Evolutionary conservation across 768 basidiomycete genomes (phyloP).

Genomic region (Leccinellum luteum): DNA sequence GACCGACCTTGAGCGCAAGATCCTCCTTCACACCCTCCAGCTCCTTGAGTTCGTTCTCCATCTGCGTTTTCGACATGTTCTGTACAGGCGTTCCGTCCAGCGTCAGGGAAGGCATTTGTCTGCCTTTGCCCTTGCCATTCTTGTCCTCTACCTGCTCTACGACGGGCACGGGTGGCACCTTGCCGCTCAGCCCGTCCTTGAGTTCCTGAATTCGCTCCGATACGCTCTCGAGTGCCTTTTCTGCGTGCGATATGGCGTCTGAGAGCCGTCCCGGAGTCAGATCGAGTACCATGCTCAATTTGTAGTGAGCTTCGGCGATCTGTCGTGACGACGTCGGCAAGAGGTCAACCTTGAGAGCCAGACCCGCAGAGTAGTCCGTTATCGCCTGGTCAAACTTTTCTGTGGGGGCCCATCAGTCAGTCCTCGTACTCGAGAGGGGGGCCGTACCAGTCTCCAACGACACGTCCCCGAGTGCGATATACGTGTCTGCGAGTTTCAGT

Average conservation of each 20-base stretch:
- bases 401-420: conserved; percentile 29
- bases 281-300: conserved; percentile 90
- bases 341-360: conserved; percentile 67
- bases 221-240: conserved; percentile 78
- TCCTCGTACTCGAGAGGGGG: not conserved
- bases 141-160: conserved; percentile 35
- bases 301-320: conserved; percentile 92
- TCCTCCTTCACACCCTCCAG: conserved; percentile 74
- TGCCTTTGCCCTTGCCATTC: conserved; percentile 69
- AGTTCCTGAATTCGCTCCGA: conserved; percentile 65
- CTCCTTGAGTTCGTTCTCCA: conserved; percentile 79
- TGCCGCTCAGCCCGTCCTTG: conserved; percentile 41
- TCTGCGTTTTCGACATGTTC: conserved; percentile 70
- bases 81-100: conserved; percentile 50
- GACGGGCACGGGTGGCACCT: conserved; percentile 32
- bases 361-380: conserved; percentile 77
- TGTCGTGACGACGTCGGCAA: conserved; percentile 89
- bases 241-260: conserved; percentile 79
- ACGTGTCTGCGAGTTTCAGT: conserved; percentile 88
- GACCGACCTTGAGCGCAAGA: conserved; percentile 72
- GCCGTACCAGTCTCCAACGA: conserved; percentile 90
- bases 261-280: conserved; percentile 81
- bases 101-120: conserved; percentile 33
- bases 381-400: conserved; percentile 97
- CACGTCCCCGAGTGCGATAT: conserved; percentile 91